Percentiles rank a stretch among this genome's conserved stretches.
phyloP scores from a whole-genome alignment of 73 alveolate species.

The Stentor coeruleus region DNA sequence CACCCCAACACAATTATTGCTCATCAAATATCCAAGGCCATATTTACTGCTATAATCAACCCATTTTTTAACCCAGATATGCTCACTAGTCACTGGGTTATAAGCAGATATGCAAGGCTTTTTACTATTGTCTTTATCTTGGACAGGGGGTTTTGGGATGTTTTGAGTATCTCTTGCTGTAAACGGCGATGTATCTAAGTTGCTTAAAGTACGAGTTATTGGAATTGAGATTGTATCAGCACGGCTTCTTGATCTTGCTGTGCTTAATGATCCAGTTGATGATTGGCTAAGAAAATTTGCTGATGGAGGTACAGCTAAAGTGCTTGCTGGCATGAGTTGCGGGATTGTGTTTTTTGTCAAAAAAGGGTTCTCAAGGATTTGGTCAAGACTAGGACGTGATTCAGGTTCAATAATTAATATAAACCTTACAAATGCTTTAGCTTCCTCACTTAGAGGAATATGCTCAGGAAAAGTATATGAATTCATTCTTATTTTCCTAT shows the following conservation, averaged over 20 bases:
- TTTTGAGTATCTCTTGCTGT: not conserved
- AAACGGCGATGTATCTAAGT: not conserved
- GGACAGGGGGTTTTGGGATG: not conserved
- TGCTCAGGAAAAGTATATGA: constrained; percentile 70
- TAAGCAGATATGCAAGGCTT: not conserved
- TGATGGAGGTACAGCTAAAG: constrained; percentile 94
- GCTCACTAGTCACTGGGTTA: not conserved
- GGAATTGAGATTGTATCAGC: not conserved
- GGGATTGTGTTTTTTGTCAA: constrained; percentile 64
- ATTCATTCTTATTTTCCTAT: constrained; percentile 56
- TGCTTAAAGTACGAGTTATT: not conserved
- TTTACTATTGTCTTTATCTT: not conserved
- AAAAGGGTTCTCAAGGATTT: not conserved
- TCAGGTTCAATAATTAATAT: not conserved
- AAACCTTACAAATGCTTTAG: not conserved
- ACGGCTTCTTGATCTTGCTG: not conserved
- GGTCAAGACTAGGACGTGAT: not conserved
- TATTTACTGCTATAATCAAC: constrained; percentile 85
- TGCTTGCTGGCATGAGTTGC: constrained; percentile 74
- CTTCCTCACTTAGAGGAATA: constrained; percentile 19
- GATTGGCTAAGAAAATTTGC: constrained; percentile 47
- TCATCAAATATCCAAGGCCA: constrained; percentile 79
- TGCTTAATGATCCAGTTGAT: too few relatives aligned
- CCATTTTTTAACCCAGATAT: constrained; percentile 76
- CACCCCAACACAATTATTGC: constrained; percentile 79